phyloP scores from a whole-genome alignment of 1,284 basidiomycete species.

The Coniophora puteana region DNA sequence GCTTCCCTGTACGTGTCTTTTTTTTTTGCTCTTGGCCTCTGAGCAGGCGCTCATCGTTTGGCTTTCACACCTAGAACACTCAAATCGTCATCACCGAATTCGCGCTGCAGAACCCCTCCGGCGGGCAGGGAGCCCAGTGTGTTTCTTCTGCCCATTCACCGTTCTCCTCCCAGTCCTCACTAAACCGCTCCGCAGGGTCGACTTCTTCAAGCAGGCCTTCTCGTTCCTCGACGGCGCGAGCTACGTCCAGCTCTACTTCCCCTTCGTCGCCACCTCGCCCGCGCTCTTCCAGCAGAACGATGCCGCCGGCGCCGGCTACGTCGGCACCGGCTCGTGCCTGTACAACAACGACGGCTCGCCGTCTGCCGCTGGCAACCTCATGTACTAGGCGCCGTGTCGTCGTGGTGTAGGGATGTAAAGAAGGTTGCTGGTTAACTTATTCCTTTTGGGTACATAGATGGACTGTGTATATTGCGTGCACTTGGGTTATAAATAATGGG shows the following conservation, averaged over 20 bases:
- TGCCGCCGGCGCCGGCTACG: constrained; percentile 5
- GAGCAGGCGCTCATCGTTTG: background rate
- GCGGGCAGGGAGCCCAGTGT: constrained; percentile 29
- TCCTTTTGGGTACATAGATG: no score
- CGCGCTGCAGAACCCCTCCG: constrained; percentile 28
- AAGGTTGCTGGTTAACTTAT: no score
- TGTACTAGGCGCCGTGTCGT: constrained; percentile 13
- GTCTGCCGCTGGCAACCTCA: constrained; percentile 20
- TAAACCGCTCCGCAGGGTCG: constrained; percentile 5
- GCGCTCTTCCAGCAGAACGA: constrained; percentile 17
- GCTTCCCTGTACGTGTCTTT: constrained; percentile 23
- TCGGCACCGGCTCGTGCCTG: constrained; percentile 26
- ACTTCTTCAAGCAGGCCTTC: constrained; percentile 31
- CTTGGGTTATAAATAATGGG: no score
- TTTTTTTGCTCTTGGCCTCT: background rate
- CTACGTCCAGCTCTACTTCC: constrained; percentile 32
- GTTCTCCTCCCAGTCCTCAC: background rate
- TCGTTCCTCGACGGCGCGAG: constrained; percentile 24
- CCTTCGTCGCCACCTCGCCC: constrained; percentile 29
- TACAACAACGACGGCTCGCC: constrained; percentile 20
- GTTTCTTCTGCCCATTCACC: background rate
- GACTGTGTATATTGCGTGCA: no score
- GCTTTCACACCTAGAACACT: constrained; percentile 8
- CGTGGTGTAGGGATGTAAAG: no score
- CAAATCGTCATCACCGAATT: constrained; percentile 27